phyloP scores from a whole-genome alignment of 176 grass and related monocot species.

The Rhynchospora pubera region DNA sequence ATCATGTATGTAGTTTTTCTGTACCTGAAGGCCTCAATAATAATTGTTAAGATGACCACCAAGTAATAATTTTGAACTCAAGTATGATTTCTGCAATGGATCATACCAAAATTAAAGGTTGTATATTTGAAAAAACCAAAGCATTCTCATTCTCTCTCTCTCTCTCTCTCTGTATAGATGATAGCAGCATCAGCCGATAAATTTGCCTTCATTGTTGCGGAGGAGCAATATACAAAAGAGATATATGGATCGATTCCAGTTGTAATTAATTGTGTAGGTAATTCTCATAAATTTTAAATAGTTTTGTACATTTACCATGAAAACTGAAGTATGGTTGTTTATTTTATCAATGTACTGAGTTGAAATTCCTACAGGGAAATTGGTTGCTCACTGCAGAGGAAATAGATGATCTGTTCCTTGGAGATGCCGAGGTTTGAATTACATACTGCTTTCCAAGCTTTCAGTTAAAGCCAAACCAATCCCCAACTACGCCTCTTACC shows the following conservation, averaged over 20 bases:
- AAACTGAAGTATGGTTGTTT: constrained; percentile 7
- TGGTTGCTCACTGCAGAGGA: constrained; percentile 85
- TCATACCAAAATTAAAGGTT: neutral
- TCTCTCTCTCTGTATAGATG: constrained; percentile 16
- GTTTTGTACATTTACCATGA: neutral
- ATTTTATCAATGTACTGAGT: constrained; percentile 16
- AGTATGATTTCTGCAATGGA: neutral
- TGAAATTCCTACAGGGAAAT: constrained; percentile 51
- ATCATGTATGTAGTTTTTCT: neutral
- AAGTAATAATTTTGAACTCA: neutral
- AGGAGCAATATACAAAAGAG: constrained; percentile 54
- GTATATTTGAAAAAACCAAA: neutral
- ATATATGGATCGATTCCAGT: constrained; percentile 79
- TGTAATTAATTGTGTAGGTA: constrained; percentile 73
- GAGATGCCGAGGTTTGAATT: constrained; percentile 64
- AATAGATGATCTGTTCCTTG: constrained; percentile 86
- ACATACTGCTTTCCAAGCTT: neutral
- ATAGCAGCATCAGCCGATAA: constrained; percentile 49
- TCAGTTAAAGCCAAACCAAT: neutral
- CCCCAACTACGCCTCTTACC: neutral
- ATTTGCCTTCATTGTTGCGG: constrained; percentile 58
- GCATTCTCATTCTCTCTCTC: neutral
- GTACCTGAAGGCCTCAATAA: neutral
- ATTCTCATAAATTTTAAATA: neutral
- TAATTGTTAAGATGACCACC: neutral